A percentile compares a stretch with the other conserved stretches of the same genome.
These are phyloP conservation scores for Parastagonospora nodorum DNA, from an alignment of 2,329 filamentous ascomycete genomes.

Conservation along the genomic window DNA sequence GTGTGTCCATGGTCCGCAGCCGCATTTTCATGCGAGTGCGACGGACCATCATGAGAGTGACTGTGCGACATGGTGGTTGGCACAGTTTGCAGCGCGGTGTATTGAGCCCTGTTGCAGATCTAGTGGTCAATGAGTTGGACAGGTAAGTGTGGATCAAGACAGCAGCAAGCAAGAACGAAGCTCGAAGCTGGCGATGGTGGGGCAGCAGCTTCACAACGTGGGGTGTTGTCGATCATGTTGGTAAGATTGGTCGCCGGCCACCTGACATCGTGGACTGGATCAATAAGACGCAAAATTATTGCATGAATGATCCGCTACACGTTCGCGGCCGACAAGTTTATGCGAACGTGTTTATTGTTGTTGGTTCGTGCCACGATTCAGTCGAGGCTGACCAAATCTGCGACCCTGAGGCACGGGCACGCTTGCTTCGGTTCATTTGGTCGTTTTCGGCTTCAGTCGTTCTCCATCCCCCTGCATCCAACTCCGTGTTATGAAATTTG, in stretches of 20 bases:
- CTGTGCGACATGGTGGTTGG: slow-evolving; percentile 34
- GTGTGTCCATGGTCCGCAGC: slow-evolving; percentile 85
- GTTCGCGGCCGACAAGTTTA: slow-evolving; percentile 8
- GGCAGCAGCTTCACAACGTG: slow-evolving; percentile 21
- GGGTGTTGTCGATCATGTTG: slow-evolving; percentile 13
- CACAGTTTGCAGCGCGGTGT: background rate
- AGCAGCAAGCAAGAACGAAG: background rate
- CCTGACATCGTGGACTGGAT: slow-evolving; percentile 1
- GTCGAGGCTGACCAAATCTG: slow-evolving; percentile 1
- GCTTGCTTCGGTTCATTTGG: slow-evolving; percentile 10
- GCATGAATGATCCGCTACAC: slow-evolving; percentile 6
- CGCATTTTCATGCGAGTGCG: slow-evolving; percentile 54
- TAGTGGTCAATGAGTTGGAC: background rate
- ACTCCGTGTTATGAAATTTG: slow-evolving; percentile 5
- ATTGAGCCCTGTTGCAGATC: background rate
- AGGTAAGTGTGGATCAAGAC: slow-evolving; percentile 4
- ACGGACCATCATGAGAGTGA: slow-evolving; percentile 46
- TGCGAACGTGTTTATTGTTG: slow-evolving; percentile 15
- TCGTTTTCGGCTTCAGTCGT: slow-evolving; percentile 4
- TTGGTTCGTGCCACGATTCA: slow-evolving; percentile 18
- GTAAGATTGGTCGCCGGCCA: background rate
- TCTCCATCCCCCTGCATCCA: slow-evolving; percentile 16
- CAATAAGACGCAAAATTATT: background rate
- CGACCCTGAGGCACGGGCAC: slow-evolving; percentile 2
- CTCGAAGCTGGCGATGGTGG: slow-evolving; percentile 19